Base-by-base conservation (phyloP, 768 basidiomycete species). In the Pisolithus marmoratus region DNA sequence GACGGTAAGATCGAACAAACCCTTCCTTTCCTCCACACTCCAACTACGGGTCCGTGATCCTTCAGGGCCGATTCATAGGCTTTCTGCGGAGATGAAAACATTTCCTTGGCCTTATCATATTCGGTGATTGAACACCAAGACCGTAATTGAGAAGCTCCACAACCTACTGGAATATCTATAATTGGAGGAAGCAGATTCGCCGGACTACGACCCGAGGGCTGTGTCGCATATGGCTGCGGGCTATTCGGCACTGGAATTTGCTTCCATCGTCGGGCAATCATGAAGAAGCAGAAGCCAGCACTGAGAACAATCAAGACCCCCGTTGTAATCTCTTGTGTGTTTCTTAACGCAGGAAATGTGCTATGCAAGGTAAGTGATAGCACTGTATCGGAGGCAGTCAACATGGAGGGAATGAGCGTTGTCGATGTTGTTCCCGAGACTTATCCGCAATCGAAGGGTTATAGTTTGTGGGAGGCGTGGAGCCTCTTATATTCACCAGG, bases 51-150 rank as follows among this genome's bases (percentile, higher is more conserved):
- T 2, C 69, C 66, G 42, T 67, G 53, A 19, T 59, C 50, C n/a
- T 48, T 53, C 8, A 70, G 57, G 0, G 67, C 69, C 4, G 53
- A 57, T 43, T 66, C 66, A 34, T 70, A 70, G 2, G 67, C 66
- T 47, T 66, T 60, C 9, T 63, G 62, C 1, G 69, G 65, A 37
- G 57, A 56, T 9, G 52, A 50, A 53, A 66, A 69, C 20, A 70
- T 68, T 23, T 68, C 66, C 12, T 26, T 29, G 11, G 41, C 19
- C 49, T 50, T 8, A 19, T 20, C 38, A n/a, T 27, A 27, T 27
- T 27, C 8, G 38, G 38, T n/a, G 19, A 19, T n/a, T 17, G 17
- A 19, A n/a, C 14, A 19, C 20, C 20, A 40, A 40, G n/a, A 8
- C 38, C 12, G 38, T 8, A n/a, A 40, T 19, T 15, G 20, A 20